A percentile compares a stretch with the other conserved stretches of the same genome.
Evolutionary conservation across 1,284 basidiomycete species (phyloP).

Genomic region (Trichosporon sp.): DNA sequence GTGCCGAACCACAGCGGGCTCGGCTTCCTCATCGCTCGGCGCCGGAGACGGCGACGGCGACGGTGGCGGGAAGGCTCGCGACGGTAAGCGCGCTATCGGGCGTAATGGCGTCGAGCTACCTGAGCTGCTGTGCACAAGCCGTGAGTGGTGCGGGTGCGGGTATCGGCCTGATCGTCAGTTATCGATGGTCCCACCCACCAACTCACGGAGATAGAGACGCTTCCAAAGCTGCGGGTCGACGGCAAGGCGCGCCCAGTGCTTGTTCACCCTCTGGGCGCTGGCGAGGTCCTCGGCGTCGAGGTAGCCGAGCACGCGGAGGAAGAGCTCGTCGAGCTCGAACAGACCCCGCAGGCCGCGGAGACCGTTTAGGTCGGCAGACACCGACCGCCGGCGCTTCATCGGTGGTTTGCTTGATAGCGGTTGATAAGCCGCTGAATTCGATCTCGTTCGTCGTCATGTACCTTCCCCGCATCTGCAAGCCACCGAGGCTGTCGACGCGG

Average conservation of each 20-base stretch:
- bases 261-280: constrained; percentile 37
- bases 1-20: constrained; percentile 24
- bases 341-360: constrained; percentile 32
- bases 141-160: constrained; percentile 45
- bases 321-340: constrained; percentile 46
- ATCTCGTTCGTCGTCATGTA: neutral
- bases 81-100: constrained; percentile 40
- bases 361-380: neutral
- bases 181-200: neutral
- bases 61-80: constrained; percentile 45
- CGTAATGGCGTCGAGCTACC: constrained; percentile 20
- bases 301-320: constrained; percentile 45
- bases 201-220: constrained; percentile 40
- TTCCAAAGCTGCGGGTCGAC: constrained; percentile 48
- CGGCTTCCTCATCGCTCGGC: constrained; percentile 1
- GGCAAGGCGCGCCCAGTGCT: constrained; percentile 43
- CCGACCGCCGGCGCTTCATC: constrained; percentile 5
- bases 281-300: constrained; percentile 38
- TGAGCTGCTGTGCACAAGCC: constrained; percentile 27
- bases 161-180: constrained; percentile 29
- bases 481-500: neutral
- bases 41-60: constrained; percentile 35
- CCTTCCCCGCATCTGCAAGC: neutral
- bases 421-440: neutral
- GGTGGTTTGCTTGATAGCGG: neutral